A percentile compares a stretch with the other conserved stretches of the same genome.
Conservation (phyloP, 2,329 filamentous ascomycete genomes). For the Colletotrichum endophyticum region DNA sequence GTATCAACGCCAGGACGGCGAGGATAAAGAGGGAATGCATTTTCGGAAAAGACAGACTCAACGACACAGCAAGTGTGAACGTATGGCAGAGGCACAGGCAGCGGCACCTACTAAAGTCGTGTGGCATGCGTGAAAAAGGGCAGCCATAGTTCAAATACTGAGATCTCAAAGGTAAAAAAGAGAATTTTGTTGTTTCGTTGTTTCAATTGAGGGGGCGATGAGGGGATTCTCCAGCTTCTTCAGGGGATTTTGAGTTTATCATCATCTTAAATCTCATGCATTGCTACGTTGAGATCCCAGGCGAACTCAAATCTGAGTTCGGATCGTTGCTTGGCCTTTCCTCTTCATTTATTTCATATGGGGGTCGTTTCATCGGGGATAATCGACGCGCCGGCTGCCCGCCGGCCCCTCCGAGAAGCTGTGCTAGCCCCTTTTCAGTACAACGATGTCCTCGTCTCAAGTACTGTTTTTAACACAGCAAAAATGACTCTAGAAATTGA, state of each 20-base stretch:
- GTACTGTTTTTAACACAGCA: not conserved
- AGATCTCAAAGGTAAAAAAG: not conserved
- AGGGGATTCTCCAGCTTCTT: not conserved
- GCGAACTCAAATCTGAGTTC: not conserved
- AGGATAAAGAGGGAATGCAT: not conserved
- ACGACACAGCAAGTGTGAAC: not conserved
- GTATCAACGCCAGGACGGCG: not conserved
- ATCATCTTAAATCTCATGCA: not conserved
- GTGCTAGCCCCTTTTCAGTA: not conserved
- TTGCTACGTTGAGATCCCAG: not conserved
- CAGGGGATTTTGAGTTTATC: not conserved
- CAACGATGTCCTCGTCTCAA: not conserved
- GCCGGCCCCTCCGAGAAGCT: not conserved
- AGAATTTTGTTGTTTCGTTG: not conserved
- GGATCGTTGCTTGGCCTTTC: not conserved
- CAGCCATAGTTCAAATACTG: not conserved
- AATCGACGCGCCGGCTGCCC: not conserved
- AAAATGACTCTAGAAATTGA: not conserved
- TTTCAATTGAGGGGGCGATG: not conserved
- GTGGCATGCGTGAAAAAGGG: rapidly evolving
- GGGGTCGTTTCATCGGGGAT: not conserved
- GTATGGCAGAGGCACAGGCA: not conserved
- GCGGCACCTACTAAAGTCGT: rapidly evolving
- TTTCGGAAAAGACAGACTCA: not conserved
- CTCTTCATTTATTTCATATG: not conserved